phyloP scores from a whole-genome alignment of 2,329 filamentous ascomycete species.

The Blastomyces parvus region DNA sequence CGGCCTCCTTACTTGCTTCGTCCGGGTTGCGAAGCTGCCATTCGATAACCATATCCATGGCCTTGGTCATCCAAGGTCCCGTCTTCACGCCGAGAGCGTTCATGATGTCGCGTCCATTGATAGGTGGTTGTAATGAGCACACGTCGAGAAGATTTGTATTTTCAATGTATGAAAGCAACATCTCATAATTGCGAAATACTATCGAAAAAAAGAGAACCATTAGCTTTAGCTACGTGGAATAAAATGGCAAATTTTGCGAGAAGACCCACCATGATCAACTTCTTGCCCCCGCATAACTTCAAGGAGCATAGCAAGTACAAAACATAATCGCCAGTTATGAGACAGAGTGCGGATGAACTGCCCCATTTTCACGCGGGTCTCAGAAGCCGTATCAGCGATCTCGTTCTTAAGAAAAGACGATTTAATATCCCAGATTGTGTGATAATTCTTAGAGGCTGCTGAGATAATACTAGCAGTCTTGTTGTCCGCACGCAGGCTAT shows the following conservation, averaged over 20 bases:
- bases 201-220: conserved; percentile 15
- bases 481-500: conserved; percentile 72
- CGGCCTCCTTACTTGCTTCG: conserved; percentile 48
- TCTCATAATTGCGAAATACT: conserved; percentile 44
- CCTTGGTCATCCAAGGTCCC: conserved; percentile 73
- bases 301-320: conserved; percentile 33
- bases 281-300: conserved; percentile 29
- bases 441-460: conserved; percentile 53
- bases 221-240: neutral
- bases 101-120: conserved; percentile 67
- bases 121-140: conserved; percentile 51
- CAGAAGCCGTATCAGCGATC: conserved; percentile 24
- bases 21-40: conserved; percentile 82
- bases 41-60: conserved; percentile 67
- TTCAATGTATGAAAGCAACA: conserved; percentile 45
- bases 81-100: conserved; percentile 55
- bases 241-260: neutral
- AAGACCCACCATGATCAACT: conserved; percentile 24
- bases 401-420: conserved; percentile 21
- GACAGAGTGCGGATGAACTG: conserved; percentile 28
- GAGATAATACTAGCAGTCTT: conserved; percentile 61
- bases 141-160: conserved; percentile 42
- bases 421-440: conserved; percentile 56
- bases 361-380: conserved; percentile 31
- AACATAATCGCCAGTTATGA: conserved; percentile 33